These are phyloP conservation scores for Blyttiomyces sp. DNA, from an alignment of 371 early-diverging fungal species.

Conservation along the genomic window DNA sequence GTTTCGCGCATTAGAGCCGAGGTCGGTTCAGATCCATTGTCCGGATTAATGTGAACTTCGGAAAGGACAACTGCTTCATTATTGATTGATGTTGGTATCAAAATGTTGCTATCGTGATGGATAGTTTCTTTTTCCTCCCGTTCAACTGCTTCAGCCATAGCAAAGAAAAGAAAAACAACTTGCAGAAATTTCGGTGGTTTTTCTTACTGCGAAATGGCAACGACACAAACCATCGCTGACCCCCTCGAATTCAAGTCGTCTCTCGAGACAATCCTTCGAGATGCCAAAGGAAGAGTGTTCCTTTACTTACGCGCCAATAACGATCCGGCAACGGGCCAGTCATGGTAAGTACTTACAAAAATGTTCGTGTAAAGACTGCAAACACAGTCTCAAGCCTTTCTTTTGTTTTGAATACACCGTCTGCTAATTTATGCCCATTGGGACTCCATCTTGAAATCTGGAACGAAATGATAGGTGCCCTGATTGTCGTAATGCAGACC, in stretches of 20 bases:
- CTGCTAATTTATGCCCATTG: no score
- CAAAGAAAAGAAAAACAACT: not conserved
- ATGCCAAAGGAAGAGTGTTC: slow-evolving; percentile 1
- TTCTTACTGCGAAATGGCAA: not conserved
- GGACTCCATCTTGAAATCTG: no score
- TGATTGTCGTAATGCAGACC: not conserved
- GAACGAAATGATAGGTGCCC: no score
- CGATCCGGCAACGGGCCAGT: slow-evolving; percentile 4
- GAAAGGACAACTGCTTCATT: not conserved
- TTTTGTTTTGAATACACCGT: no score
- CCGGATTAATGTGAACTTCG: not conserved
- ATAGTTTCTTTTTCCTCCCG: not conserved
- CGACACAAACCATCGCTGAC: not conserved
- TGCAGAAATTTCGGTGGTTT: not conserved
- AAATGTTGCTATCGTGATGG: not conserved
- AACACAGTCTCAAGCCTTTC: no score
- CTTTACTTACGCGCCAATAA: slow-evolving; percentile 3
- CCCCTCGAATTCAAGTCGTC: slow-evolving; percentile 2
- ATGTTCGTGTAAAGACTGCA: no score
- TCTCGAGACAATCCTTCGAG: not conserved
- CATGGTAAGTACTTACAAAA: slow-evolving; percentile 8
- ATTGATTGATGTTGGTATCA: not conserved
- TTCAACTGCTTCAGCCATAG: not conserved
- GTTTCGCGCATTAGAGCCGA: not conserved
- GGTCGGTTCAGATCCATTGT: not conserved